Evolutionary conservation across 1,139 yeast species (phyloP).

Genomic region (Debaryomyces psychrophilus): DNA sequence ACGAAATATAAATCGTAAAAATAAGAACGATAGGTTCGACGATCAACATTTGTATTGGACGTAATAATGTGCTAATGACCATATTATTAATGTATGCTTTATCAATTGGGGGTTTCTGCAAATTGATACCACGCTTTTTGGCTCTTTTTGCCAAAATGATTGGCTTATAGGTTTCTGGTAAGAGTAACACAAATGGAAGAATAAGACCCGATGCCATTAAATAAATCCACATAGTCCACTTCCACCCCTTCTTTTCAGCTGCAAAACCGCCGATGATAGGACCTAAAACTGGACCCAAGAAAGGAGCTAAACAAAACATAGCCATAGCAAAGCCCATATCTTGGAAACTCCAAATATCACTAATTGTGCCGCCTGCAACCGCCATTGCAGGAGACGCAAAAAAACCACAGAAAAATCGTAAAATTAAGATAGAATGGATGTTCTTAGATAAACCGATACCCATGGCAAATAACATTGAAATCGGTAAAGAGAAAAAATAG

Average conservation of each 20-base stretch:
- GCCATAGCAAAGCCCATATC: constrained; percentile 72
- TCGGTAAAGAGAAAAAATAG: constrained; percentile 61
- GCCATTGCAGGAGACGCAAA: constrained; percentile 85
- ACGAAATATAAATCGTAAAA: constrained; percentile 68
- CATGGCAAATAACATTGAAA: constrained; percentile 73
- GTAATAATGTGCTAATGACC: constrained; percentile 51
- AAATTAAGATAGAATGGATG: constrained; percentile 60
- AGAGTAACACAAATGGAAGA: constrained; percentile 55
- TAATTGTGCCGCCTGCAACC: constrained; percentile 83
- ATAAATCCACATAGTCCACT: constrained; percentile 78
- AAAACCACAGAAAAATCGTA: constrained; percentile 79
- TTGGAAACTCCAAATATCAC: constrained; percentile 72
- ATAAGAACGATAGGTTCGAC: constrained; percentile 72
- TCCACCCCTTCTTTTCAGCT: constrained; percentile 68
- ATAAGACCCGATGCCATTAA: constrained; percentile 72
- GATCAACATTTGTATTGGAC: constrained; percentile 66
- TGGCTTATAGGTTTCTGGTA: constrained; percentile 76
- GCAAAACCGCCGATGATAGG: constrained; percentile 84
- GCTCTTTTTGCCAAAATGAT: constrained; percentile 62
- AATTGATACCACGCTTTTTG: constrained; percentile 54
- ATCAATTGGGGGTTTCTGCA: constrained; percentile 36
- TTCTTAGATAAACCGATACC: constrained; percentile 70
- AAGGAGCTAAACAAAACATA: constrained; percentile 68
- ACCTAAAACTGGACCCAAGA: constrained; percentile 80
- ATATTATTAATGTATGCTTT: constrained; percentile 26